Evolutionary conservation across 2,329 filamentous ascomycete species (phyloP), one percentile per base, ranked within the genome.

Genomic region (Trichophyton schoenleinii): DNA sequence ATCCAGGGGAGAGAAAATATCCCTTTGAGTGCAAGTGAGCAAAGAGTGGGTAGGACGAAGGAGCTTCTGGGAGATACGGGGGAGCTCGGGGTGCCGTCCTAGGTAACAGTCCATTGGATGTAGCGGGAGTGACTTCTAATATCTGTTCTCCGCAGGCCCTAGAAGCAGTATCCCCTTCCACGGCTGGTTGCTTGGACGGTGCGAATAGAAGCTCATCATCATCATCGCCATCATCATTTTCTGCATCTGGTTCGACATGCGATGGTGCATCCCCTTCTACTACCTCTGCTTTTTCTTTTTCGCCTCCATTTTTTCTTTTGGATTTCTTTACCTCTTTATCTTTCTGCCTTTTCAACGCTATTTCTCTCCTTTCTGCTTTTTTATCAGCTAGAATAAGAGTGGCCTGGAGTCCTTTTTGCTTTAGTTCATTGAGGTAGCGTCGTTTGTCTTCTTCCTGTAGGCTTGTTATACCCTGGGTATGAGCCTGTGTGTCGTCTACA

Each of bases 1-100:
- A 80, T 7, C 94, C 94, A 0, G 94, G 94, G 60, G 91, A 91
- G 70, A 94, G 85, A 76, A 87, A 97, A 75, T 92, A 96, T 58
- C 87, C 88, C 18, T 82, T 79, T 6, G 81, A 79, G 70, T 96
- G 89, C 28, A 99, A 78, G 70, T 94, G 86, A 41, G 83, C 84
- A 74, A 90, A 96, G 22, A 97, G 78, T 2, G 89, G 84, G 67
- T 89, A 91, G 1, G 84, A 85, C 1, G 72, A 62, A 3, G 76
- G 75, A 31, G 76, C 74, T 41, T 70, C 64, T 4, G 74, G 74
- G 18, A 73, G 63, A 58, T 69, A 64, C 41, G 66, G 62, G 63
- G 70, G 42, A 5, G 61, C 61, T 44, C 69, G 63, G 36, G 69
- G 66, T 41, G 67, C 67, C 42, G 69, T 66, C 38, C 69, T 68